These are phyloP conservation scores for Pulveroboletus frians DNA, from an alignment of 768 basidiomycete species.

Conservation along the genomic window DNA sequence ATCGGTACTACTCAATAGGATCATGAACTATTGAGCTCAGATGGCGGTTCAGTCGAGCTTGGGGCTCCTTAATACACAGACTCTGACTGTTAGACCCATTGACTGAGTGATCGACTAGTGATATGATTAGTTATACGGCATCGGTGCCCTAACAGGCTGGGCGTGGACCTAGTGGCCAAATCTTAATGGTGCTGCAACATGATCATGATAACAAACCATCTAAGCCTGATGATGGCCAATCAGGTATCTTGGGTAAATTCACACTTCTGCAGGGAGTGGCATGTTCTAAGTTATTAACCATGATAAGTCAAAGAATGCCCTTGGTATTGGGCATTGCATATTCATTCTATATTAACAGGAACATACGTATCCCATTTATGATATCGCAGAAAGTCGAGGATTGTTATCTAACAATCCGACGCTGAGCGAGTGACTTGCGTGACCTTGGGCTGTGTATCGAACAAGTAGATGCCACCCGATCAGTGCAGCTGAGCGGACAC, in stretches of 20 bases:
- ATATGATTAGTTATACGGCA: too few species aligned
- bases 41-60: too few species aligned
- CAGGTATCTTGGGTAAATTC: not conserved
- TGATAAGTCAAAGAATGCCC: not conserved
- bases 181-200: too few species aligned
- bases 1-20: not conserved
- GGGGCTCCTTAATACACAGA: too few species aligned
- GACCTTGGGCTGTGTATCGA: not conserved
- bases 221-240: not conserved
- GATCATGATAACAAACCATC: too few species aligned
- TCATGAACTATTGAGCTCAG: too few species aligned
- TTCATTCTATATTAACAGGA: conserved; percentile 3
- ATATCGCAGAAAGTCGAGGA: not conserved
- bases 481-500: not conserved
- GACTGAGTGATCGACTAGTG: too few species aligned
- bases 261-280: not conserved
- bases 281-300: too few species aligned
- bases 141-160: too few species aligned
- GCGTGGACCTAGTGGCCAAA: too few species aligned
- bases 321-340: not conserved
- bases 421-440: conserved; percentile 1
- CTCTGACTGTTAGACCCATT: too few species aligned
- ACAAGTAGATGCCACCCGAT: not conserved
- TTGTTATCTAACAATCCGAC: not conserved
- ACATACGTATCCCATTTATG: conserved; percentile 3